Percentiles rank a stretch among this genome's conserved stretches.
These are phyloP conservation scores for Eucalyptus melliodora DNA, from an alignment of 345 rosid genomes.

Conservation along the genomic window DNA sequence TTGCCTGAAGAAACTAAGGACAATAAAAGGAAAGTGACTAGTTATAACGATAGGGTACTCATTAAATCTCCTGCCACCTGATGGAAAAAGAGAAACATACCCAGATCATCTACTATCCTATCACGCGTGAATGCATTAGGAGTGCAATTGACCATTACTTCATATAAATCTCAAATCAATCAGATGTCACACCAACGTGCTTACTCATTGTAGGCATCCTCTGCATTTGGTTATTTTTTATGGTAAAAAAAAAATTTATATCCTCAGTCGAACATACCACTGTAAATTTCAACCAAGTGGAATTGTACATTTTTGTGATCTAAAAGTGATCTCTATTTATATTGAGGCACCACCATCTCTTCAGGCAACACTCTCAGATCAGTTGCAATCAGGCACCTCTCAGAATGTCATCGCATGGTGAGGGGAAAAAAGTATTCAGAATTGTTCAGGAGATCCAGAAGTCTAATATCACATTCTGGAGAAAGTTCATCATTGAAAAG, in stretches of 20 bases:
- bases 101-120: not conserved
- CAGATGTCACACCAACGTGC: not conserved
- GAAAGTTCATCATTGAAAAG: not conserved
- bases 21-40: not conserved
- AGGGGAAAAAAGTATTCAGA: not conserved
- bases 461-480: not conserved
- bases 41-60: not conserved
- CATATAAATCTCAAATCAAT: not conserved
- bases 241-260: not conserved
- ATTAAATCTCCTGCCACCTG: not conserved
- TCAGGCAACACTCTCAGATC: not conserved
- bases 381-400: not conserved
- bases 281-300: not conserved
- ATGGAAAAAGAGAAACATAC: not conserved
- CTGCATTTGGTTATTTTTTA: not conserved
- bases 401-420: not conserved
- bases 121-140: not conserved
- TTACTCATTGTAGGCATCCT: not conserved
- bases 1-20: not conserved
- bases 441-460: not conserved
- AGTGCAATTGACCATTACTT: not conserved
- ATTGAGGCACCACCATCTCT: not conserved
- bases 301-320: not conserved
- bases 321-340: not conserved
- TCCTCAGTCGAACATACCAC: not conserved